phyloP scores from a whole-genome alignment of 2,329 filamentous ascomycete genomes.

The Colletotrichum orbiculare region DNA sequence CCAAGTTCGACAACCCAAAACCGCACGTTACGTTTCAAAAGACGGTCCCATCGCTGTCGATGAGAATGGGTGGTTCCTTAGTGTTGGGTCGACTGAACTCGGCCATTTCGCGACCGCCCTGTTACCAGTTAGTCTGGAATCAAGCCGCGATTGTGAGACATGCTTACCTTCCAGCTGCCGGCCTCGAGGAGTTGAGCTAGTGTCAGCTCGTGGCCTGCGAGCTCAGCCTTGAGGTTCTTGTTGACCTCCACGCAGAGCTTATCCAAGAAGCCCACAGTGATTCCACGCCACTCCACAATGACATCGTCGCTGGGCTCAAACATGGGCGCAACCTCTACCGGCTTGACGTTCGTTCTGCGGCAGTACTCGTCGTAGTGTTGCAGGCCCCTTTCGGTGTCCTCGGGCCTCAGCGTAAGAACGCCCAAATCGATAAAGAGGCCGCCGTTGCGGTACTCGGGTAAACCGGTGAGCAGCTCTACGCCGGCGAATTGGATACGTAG shows the following conservation, averaged over 20 bases:
- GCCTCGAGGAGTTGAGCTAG: slow-evolving; percentile 93
- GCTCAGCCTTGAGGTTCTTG: slow-evolving; percentile 71
- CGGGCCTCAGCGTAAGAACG: slow-evolving; percentile 61
- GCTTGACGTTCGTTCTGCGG: slow-evolving; percentile 74
- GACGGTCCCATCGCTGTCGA: slow-evolving; percentile 94
- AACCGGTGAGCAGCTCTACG: slow-evolving; percentile 68
- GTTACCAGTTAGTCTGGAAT: slow-evolving; percentile 26
- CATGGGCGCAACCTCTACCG: slow-evolving; percentile 57
- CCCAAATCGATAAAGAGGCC: slow-evolving; percentile 73
- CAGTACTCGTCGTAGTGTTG: slow-evolving; percentile 70
- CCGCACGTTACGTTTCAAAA: slow-evolving; percentile 67
- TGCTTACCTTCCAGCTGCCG: slow-evolving; percentile 93
- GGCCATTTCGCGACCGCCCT: slow-evolving; percentile 94
- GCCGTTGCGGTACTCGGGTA: slow-evolving; percentile 80
- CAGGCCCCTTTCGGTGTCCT: slow-evolving; percentile 55
- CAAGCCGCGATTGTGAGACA: background rate
- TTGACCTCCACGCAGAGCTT: slow-evolving; percentile 54
- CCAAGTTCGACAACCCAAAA: background rate
- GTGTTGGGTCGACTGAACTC: slow-evolving; percentile 96
- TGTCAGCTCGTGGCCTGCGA: slow-evolving; percentile 78
- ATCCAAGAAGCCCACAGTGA: slow-evolving; percentile 68
- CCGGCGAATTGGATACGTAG: slow-evolving; percentile 64
- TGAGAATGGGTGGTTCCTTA: slow-evolving; percentile 95
- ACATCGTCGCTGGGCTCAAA: slow-evolving; percentile 67
- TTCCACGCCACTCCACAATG: slow-evolving; percentile 70